Conservation (phyloP, 495 filamentous ascomycete genomes). For the Pyronema omphalodes region DNA sequence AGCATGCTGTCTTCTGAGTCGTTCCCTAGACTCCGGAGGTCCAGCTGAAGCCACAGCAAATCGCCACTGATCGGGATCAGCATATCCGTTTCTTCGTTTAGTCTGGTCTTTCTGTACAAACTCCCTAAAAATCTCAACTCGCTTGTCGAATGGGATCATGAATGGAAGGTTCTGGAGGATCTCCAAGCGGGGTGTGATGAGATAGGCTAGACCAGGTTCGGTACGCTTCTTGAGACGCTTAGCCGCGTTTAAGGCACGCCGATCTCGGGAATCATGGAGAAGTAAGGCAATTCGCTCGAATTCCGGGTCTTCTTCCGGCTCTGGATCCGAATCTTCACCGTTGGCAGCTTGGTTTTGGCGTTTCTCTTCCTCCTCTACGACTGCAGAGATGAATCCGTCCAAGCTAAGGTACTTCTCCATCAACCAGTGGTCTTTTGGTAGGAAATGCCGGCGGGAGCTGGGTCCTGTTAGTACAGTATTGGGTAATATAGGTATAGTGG, state of each 20-base stretch:
- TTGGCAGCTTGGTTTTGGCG: conserved; percentile 40
- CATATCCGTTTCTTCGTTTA: conserved; percentile 51
- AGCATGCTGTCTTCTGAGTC: conserved; percentile 52
- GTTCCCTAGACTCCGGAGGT: conserved; percentile 26
- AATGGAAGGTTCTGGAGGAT: conserved; percentile 94
- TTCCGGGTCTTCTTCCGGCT: conserved; percentile 29
- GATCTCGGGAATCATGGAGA: conserved; percentile 22
- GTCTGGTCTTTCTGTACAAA: conserved; percentile 74
- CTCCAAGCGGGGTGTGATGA: conserved; percentile 67
- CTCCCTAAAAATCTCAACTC: conserved; percentile 85
- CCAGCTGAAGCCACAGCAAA: conserved; percentile 10
- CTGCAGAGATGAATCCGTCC: conserved; percentile 70
- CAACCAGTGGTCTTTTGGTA: conserved; percentile 72
- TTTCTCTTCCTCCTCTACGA: conserved; percentile 75
- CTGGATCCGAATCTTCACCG: conserved; percentile 31
- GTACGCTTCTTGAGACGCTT: conserved; percentile 27
- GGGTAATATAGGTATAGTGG: neutral
- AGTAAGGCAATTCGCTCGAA: conserved; percentile 19
- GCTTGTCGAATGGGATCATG: conserved; percentile 77
- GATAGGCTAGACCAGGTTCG: conserved; percentile 47
- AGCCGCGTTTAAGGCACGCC: conserved; percentile 27
- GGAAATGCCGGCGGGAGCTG: conserved; percentile 64
- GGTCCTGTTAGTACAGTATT: conserved; percentile 2
- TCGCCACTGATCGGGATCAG: conserved; percentile 38
- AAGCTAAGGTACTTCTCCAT: conserved; percentile 88